These are phyloP conservation scores for Escovopsis weberi DNA, from an alignment of 2,329 filamentous ascomycete genomes.

Conservation along the genomic window DNA sequence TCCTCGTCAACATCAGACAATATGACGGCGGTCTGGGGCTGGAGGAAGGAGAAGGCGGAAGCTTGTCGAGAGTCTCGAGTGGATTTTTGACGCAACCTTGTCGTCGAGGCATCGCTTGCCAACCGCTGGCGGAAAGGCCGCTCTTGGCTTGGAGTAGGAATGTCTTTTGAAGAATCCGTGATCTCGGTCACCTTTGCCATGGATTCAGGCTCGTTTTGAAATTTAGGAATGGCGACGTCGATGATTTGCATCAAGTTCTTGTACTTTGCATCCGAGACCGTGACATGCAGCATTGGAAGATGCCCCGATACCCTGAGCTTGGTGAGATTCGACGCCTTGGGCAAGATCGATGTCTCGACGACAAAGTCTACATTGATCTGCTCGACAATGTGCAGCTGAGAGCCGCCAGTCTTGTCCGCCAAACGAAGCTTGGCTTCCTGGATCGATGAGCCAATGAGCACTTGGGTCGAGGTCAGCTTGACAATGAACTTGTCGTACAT, in stretches of 20 bases:
- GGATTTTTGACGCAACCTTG: slow-evolving; percentile 27
- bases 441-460: slow-evolving; percentile 87
- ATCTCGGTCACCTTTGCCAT: slow-evolving; percentile 14
- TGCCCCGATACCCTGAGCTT: slow-evolving; percentile 86
- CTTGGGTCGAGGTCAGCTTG: slow-evolving; percentile 85
- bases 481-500: slow-evolving; percentile 98
- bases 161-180: background rate
- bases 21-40: slow-evolving; percentile 61
- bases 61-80: slow-evolving; percentile 43
- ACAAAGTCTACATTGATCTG: slow-evolving; percentile 95
- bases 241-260: slow-evolving; percentile 94
- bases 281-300: slow-evolving; percentile 80
- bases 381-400: slow-evolving; percentile 80
- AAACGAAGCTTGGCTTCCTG: slow-evolving; percentile 79
- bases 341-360: slow-evolving; percentile 93
- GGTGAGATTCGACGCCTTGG: slow-evolving; percentile 83
- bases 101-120: slow-evolving; percentile 29
- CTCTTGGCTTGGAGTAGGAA: background rate
- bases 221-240: slow-evolving; percentile 83
- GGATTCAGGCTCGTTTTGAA: slow-evolving; percentile 31
- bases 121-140: slow-evolving; percentile 26
- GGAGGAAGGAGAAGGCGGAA: slow-evolving; percentile 59
- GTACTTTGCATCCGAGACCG: slow-evolving; percentile 89
- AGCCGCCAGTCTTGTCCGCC: slow-evolving; percentile 48
- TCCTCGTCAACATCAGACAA: slow-evolving; percentile 53